phyloP scores from a whole-genome alignment of 192 early-diverging fungal genomes.

The Umbelopsis sp. region DNA sequence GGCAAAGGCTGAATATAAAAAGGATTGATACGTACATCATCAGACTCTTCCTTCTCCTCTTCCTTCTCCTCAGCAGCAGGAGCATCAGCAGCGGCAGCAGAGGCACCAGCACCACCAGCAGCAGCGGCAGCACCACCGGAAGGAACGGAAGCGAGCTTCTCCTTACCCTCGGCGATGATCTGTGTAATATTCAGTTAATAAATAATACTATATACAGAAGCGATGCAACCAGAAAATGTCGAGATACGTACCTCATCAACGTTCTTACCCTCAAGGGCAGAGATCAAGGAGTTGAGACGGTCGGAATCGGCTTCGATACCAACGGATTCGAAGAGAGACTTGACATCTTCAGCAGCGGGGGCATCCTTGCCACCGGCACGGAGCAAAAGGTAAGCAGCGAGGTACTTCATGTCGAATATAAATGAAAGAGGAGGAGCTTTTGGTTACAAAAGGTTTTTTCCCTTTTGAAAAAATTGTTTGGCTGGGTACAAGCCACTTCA shows the following conservation, averaged over 20 bases:
- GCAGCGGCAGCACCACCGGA: slow-evolving; percentile 84
- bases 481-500: slow-evolving; percentile 12
- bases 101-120: slow-evolving; percentile 67
- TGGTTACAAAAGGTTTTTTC: slow-evolving; percentile 17
- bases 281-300: slow-evolving; percentile 76
- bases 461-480: slow-evolving; percentile 23
- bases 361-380: slow-evolving; percentile 82
- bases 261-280: slow-evolving; percentile 87
- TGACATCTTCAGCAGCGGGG: slow-evolving; percentile 80
- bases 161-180: slow-evolving; percentile 89
- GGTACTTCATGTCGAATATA: slow-evolving; percentile 84
- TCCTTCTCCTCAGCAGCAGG: slow-evolving; percentile 76
- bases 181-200: slow-evolving; percentile 30
- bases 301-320: slow-evolving; percentile 90
- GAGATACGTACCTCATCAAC: slow-evolving; percentile 69
- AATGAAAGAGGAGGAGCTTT: slow-evolving; percentile 24
- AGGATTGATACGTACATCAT: slow-evolving; percentile 57
- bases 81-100: slow-evolving; percentile 46
- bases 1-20: not conserved
- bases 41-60: slow-evolving; percentile 89
- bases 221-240: not conserved
- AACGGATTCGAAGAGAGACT: slow-evolving; percentile 83
- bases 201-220: slow-evolving; percentile 1
- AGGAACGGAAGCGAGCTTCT: slow-evolving; percentile 94
- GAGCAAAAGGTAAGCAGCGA: slow-evolving; percentile 98